Percentiles rank a stretch among this genome's conserved stretches.
Conservation (phyloP, 2,329 filamentous ascomycete species). For the Diaporthe destruens region DNA sequence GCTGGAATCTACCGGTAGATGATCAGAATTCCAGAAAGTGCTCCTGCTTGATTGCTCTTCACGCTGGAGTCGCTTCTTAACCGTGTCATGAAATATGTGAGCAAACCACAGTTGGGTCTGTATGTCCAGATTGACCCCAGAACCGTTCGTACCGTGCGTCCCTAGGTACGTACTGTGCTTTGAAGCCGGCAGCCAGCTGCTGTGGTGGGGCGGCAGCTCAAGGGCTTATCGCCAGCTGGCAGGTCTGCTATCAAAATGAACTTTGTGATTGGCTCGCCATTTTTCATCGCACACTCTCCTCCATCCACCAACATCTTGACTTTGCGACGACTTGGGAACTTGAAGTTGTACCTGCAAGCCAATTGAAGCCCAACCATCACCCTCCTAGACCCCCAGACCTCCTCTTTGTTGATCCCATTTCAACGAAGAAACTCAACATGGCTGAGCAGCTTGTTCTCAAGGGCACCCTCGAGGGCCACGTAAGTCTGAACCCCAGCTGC, state of each 20-base stretch:
- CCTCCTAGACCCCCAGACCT: slow-evolving; percentile 50
- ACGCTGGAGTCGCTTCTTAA: too few relatives aligned
- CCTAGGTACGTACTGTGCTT: too few relatives aligned
- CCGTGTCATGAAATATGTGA: too few relatives aligned
- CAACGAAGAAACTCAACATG: slow-evolving; percentile 68
- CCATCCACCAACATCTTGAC: slow-evolving; percentile 50
- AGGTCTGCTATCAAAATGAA: slow-evolving; percentile 35
- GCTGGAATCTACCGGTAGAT: too few relatives aligned
- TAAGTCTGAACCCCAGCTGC: slow-evolving; percentile 62
- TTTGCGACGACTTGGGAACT: slow-evolving; percentile 43
- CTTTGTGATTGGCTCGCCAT: slow-evolving; percentile 27
- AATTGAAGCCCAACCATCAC: slow-evolving; percentile 47
- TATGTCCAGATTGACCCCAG: too few relatives aligned
- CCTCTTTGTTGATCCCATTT: slow-evolving; percentile 52
- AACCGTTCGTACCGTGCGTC: too few relatives aligned
- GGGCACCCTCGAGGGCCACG: slow-evolving; percentile 97
- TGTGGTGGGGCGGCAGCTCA: slow-evolving; percentile 2
- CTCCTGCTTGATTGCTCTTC: too few relatives aligned
- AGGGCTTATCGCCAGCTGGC: slow-evolving; percentile 37
- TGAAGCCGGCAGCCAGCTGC: slow-evolving; percentile 20
- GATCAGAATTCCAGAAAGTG: too few relatives aligned
- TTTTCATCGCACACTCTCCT: slow-evolving; percentile 55
- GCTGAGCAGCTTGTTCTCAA: slow-evolving; percentile 96
- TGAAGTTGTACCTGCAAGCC: slow-evolving; percentile 38
- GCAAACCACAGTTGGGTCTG: too few relatives aligned